A percentile compares a stretch with the other conserved stretches of the same genome.
Conservation (phyloP, 2,329 filamentous ascomycete species). For the Cucurbitaria berberidis region DNA sequence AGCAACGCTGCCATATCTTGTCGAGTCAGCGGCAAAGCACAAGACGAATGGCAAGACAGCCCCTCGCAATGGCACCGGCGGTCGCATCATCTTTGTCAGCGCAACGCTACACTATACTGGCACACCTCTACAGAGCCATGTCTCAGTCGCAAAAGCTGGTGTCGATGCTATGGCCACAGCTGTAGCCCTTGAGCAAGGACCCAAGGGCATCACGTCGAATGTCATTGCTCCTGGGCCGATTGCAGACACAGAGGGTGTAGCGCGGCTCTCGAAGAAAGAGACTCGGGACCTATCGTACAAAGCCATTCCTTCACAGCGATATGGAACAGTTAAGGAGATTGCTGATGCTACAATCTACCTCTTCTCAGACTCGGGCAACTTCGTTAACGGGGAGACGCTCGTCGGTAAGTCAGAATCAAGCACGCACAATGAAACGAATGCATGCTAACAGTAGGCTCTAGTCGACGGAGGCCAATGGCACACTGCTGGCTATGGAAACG, state of each 20-base stretch:
- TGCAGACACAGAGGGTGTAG: slow-evolving; percentile 73
- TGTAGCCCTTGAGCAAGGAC: slow-evolving; percentile 87
- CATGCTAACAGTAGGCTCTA: slow-evolving; percentile 26
- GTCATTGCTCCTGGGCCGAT: slow-evolving; percentile 89
- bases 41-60: slow-evolving; percentile 63
- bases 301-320: slow-evolving; percentile 72
- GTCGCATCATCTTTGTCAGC: slow-evolving; percentile 87
- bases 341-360: slow-evolving; percentile 90
- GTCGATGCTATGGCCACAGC: slow-evolving; percentile 83
- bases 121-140: slow-evolving; percentile 84
- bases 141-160: slow-evolving; percentile 88
- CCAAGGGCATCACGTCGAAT: slow-evolving; percentile 84
- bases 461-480: slow-evolving; percentile 63
- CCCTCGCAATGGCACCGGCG: slow-evolving; percentile 64
- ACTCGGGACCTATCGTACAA: slow-evolving; percentile 37
- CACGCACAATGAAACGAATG: too few relatives aligned
- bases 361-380: slow-evolving; percentile 84
- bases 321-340: slow-evolving; percentile 84
- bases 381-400: slow-evolving; percentile 81
- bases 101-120: slow-evolving; percentile 92
- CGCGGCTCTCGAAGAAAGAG: slow-evolving; percentile 48
- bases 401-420: slow-evolving; percentile 65
- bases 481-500: slow-evolving; percentile 44
- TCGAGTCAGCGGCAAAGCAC: slow-evolving; percentile 72
- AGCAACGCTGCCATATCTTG: slow-evolving; percentile 81